Evolutionary conservation across 495 filamentous ascomycete species (phyloP), one percentile per base, ranked within the genome.

Genomic region (Penicillium arizonense): DNA sequence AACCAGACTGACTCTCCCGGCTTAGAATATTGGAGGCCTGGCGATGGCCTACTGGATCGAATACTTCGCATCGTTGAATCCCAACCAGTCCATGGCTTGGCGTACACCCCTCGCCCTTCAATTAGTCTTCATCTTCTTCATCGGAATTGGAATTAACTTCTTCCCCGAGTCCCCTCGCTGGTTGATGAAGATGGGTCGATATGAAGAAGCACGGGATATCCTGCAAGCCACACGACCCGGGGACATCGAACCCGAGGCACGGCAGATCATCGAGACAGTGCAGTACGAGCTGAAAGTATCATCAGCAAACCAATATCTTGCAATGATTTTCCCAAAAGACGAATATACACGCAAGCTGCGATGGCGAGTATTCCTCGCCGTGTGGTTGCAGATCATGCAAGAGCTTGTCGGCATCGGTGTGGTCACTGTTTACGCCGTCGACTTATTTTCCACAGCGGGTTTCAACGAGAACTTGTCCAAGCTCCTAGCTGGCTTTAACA

Each of bases 1-100:
- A 24, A 24, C 23, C 10, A 36, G 34, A 36, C 34, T 36, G 14
- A 36, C 34, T 10, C 34, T 24, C 11, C 6, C 6, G 12, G 1
- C 10, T 11, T n/a, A 36, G 34, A 36, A 36, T 4, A 36, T 36
- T n/a, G 34, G 34, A 13, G 34, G 34, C 0, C 10, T 36, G 4
- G 79, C 81, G 5, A 75, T 84, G 10, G 81, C 80, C 5, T 84
- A 83, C 58, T 85, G 82, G 81, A 72, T 83, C 18, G 79, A 33
- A 47, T 58, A 6, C 32, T 58, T 12, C 77, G 62, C 50, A 69
- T 66, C 49, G 63, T 80, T 35, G 72, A 75, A 3, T 57, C 48
- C 12, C 24, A 42, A 20, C 21, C 61, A 64, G 8, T 4, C 32
- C 3, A 34, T 34, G 32, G 32, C 32, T 34, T 80, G 78, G 79